Evolutionary conservation across 2,329 filamentous ascomycete genomes (phyloP).

Genomic region (Xylaria sp.): DNA sequence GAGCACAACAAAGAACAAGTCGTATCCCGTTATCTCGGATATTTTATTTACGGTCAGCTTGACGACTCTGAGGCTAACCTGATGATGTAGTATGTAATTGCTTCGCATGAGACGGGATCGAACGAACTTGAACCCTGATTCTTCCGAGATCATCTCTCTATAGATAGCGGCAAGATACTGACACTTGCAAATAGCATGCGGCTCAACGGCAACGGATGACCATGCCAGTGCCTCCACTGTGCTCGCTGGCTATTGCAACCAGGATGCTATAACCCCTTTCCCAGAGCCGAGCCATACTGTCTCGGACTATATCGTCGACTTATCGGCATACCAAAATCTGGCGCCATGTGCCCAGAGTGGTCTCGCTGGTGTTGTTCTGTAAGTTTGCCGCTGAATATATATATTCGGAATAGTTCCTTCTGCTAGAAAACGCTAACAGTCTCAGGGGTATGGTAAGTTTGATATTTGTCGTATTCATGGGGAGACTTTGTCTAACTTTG

Average conservation of each 20-base stretch:
- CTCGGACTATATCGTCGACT: constrained; percentile 56
- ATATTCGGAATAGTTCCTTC: no score
- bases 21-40: no score
- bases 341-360: constrained; percentile 51
- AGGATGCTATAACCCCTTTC: constrained; percentile 47
- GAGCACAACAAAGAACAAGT: no score
- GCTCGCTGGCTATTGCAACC: constrained; percentile 56
- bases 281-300: constrained; percentile 51
- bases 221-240: constrained; percentile 53
- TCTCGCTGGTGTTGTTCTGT: constrained; percentile 48
- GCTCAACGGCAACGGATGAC: constrained; percentile 54
- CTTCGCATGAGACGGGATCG: not conserved
- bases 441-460: constrained; percentile 43
- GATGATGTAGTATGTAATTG: constrained; percentile 10
- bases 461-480: not conserved
- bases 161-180: not conserved
- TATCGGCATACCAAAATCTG: constrained; percentile 50
- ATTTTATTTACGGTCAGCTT: not conserved
- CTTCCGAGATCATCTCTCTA: not conserved
- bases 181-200: constrained; percentile 45
- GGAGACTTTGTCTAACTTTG: constrained; percentile 12
- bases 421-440: constrained; percentile 1
- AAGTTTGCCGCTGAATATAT: constrained; percentile 30
- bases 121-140: not conserved
- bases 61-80: not conserved